Conservation (phyloP, 345 rosid species). For the Eutrema heterophyllum region DNA sequence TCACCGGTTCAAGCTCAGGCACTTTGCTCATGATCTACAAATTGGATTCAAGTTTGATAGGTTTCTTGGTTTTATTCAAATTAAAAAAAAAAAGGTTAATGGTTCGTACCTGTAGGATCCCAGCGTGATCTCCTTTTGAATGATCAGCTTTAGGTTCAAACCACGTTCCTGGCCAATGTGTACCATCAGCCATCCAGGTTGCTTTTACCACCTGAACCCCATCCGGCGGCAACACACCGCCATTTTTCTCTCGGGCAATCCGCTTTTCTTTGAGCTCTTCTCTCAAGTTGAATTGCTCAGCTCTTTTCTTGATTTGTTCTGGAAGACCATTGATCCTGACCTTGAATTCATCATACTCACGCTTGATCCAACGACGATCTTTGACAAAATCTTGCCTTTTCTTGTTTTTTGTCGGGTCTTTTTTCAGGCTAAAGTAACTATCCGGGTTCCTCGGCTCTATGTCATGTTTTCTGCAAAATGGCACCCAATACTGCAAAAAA, state of each 20-base stretch:
- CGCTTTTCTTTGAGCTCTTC: slow-evolving; percentile 61
- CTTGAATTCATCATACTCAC: slow-evolving; percentile 95
- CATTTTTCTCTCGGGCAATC: slow-evolving; percentile 52
- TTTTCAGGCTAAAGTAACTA: slow-evolving; percentile 69
- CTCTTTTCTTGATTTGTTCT: slow-evolving; percentile 59
- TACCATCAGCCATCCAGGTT: slow-evolving; percentile 99
- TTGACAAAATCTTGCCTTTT: slow-evolving; percentile 78
- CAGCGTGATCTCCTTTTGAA: slow-evolving; percentile 86
- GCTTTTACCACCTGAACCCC: slow-evolving; percentile 50
- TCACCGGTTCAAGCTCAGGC: slow-evolving; percentile 63
- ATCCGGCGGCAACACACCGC: slow-evolving; percentile 46
- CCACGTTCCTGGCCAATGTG: slow-evolving; percentile 99
- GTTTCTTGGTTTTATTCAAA: background rate
- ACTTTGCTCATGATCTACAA: slow-evolving; percentile 74
- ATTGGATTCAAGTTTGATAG: background rate
- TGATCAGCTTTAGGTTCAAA: slow-evolving; percentile 57
- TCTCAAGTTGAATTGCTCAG: slow-evolving; percentile 52
- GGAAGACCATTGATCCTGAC: slow-evolving; percentile 91
- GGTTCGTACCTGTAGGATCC: slow-evolving; percentile 46
- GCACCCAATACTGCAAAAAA: slow-evolving; percentile 66
- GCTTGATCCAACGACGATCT: slow-evolving; percentile 95
- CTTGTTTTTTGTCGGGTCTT: slow-evolving; percentile 80
- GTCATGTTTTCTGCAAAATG: slow-evolving; percentile 86
- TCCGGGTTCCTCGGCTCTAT: slow-evolving; percentile 94
- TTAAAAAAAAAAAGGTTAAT: background rate